These are phyloP conservation scores for Kandelia obovata DNA, from an alignment of 345 rosid species.

Conservation along the genomic window DNA sequence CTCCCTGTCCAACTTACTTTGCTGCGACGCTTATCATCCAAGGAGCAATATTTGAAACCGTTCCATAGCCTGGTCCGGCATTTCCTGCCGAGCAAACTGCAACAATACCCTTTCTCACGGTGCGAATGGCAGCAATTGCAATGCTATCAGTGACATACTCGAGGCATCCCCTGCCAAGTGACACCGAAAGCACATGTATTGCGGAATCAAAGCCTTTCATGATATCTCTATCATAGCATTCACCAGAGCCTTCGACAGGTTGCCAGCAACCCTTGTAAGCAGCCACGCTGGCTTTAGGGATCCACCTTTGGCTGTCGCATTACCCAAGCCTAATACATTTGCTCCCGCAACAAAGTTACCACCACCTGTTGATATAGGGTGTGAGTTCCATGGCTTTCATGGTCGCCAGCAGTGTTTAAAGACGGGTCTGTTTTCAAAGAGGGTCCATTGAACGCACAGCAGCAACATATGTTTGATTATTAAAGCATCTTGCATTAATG, in stretches of 20 bases:
- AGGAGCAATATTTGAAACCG: constrained; percentile 45
- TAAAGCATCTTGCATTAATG: constrained; percentile 31
- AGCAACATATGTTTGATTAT: constrained; percentile 42
- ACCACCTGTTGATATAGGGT: constrained; percentile 60
- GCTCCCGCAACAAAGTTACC: constrained; percentile 53
- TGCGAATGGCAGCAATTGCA: constrained; percentile 42
- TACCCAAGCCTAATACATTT: constrained; percentile 38
- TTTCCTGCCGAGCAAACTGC: constrained; percentile 27
- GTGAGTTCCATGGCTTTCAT: constrained; percentile 51
- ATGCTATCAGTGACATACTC: constrained; percentile 21
- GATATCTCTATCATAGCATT: constrained; percentile 47
- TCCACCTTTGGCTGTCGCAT: constrained; percentile 70
- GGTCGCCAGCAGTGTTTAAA: constrained; percentile 33
- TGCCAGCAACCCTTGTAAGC: constrained; percentile 64
- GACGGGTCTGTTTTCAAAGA: constrained; percentile 12
- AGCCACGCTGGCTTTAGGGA: constrained; percentile 55
- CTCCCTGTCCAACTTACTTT: constrained; percentile 43
- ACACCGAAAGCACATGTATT: constrained; percentile 42
- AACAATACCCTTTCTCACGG: constrained; percentile 34
- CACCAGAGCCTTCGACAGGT: constrained; percentile 20
- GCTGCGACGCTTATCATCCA: constrained; percentile 52
- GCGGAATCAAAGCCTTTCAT: constrained; percentile 53
- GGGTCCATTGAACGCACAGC: constrained; percentile 21
- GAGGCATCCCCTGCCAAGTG: constrained; percentile 29
- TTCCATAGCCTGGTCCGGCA: constrained; percentile 29